phyloP scores from a whole-genome alignment of 2,329 filamentous ascomycete species.

The Ophiostoma quercus region DNA sequence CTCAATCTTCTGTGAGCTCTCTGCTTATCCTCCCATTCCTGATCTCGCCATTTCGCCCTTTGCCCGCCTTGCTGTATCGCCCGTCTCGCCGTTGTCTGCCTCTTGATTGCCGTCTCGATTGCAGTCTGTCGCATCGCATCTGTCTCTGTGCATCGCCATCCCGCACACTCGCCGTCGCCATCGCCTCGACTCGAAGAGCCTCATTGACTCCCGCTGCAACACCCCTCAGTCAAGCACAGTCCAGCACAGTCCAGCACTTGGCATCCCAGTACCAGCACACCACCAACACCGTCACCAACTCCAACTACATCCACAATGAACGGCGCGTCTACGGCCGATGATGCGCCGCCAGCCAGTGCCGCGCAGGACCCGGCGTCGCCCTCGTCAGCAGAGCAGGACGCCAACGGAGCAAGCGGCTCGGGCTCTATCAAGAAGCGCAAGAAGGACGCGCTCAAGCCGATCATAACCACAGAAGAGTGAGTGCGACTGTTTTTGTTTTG shows the following conservation, averaged over 20 bases:
- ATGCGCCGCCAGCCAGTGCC: constrained; percentile 16
- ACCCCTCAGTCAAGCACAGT: constrained; percentile 10
- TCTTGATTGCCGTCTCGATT: not conserved
- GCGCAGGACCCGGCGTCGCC: constrained; percentile 19
- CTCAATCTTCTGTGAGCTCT: not conserved
- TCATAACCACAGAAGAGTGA: constrained; percentile 61
- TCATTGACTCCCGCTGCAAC: not conserved
- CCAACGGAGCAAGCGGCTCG: constrained; percentile 20
- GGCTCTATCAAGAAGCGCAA: constrained; percentile 59
- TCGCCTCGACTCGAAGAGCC: constrained; percentile 4
- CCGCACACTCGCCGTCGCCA: not conserved
- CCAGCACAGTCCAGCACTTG: not conserved
- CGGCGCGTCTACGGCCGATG: constrained; percentile 23
- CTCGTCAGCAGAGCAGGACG: constrained; percentile 10
- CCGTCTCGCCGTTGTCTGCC: not conserved
- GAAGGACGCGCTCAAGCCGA: constrained; percentile 69
- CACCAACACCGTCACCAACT: not conserved
- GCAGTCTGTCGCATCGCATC: not conserved
- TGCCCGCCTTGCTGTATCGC: not conserved
- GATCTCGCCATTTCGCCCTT: constrained; percentile 6
- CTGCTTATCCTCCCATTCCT: constrained; percentile 19
- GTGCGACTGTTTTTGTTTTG: constrained; percentile 24
- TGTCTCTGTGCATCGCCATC: not conserved
- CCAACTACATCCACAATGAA: constrained; percentile 25
- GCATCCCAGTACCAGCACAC: not conserved